Base-by-base conservation (phyloP, 495 filamentous ascomycete species). In the Hypoxylon fuscum region DNA sequence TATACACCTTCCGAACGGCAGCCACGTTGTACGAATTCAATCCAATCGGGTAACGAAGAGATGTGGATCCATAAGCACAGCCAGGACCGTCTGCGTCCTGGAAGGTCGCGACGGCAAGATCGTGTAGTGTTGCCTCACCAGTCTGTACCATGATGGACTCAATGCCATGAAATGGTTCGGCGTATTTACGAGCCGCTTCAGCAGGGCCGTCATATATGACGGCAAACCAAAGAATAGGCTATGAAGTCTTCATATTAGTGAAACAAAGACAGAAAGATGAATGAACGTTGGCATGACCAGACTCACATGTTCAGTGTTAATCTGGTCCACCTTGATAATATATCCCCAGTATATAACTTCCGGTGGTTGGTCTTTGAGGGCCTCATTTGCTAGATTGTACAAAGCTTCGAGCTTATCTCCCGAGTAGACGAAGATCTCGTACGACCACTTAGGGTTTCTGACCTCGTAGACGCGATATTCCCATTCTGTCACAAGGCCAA, bases 401-500 rank as follows among this genome's bases (percentile, higher is more conserved):
- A 67, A 53, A 1, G 47, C 64, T 20, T 68, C 64, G 10, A 68
- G 32, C 12, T 64, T 68, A 27, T 68, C 64, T 1, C 64, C 64
- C 1, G 53, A 25, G 21, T 27, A 67, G 3, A 59, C 12, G 31
- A 67, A 58, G 14, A 58, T 60, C 40, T 68, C 59, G 17, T 59
- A 55, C 10, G 65, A 58, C 65, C 59, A 68, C 12, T 50, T 42
- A 1, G 14, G 20, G n/a, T 38, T 10, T 14, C 50, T 48, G 34
- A 37, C 20, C 18, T 63, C 60, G 48, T 64, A 62, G 5, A 64
- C 31, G 6, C 38, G 42, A 14, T 38, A 62, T 12, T 49, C 34
- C 27, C 45, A 55, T 17, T 59, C 51, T 0, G 72, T 73, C 11
- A 84, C 77, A 45, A 85, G 76, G 14, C 83, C 83, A 49, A 85